These are phyloP conservation scores for Lyophyllum shimeji DNA, from an alignment of 768 basidiomycete species.

Conservation along the genomic window DNA sequence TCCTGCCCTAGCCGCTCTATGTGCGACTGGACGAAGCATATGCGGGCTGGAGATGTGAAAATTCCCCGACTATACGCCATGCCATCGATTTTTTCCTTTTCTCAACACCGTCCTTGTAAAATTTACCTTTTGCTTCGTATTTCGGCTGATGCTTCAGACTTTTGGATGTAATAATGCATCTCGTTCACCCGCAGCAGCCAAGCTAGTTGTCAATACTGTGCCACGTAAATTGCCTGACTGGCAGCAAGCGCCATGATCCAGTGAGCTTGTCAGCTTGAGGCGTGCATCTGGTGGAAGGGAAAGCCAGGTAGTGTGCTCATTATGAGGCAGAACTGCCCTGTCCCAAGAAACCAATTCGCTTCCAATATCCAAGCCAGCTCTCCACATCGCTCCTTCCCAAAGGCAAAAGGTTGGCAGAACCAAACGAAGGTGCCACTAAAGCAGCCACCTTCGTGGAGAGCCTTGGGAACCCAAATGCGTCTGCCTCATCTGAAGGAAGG, in stretches of 20 bases:
- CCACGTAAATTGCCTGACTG: no score
- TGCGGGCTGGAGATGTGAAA: constrained; percentile 27
- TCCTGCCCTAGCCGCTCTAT: constrained; percentile 16
- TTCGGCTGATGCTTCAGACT: no score
- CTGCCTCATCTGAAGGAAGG: constrained; percentile 12
- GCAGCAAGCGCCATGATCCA: no score
- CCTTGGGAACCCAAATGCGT: constrained; percentile 22
- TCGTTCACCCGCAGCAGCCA: no score
- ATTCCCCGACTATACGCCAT: no score
- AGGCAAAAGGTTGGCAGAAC: not conserved
- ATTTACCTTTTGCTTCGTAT: no score
- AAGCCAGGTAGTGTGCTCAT: not conserved
- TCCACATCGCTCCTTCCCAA: not conserved
- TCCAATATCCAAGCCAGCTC: constrained; percentile 10
- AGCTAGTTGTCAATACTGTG: no score
- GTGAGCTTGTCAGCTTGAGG: no score
- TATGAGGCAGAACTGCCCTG: not conserved
- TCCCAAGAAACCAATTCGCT: not conserved
- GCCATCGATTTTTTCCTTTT: not conserved
- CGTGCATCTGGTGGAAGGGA: no score
- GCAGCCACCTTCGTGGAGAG: constrained; percentile 9
- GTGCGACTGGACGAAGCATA: constrained; percentile 19
- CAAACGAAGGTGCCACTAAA: not conserved
- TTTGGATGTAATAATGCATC: no score
- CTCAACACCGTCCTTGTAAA: not conserved